Percentiles rank a stretch among this genome's conserved stretches.
phyloP scores from a whole-genome alignment of 495 filamentous ascomycete genomes.

The Ramalina intermedia region DNA sequence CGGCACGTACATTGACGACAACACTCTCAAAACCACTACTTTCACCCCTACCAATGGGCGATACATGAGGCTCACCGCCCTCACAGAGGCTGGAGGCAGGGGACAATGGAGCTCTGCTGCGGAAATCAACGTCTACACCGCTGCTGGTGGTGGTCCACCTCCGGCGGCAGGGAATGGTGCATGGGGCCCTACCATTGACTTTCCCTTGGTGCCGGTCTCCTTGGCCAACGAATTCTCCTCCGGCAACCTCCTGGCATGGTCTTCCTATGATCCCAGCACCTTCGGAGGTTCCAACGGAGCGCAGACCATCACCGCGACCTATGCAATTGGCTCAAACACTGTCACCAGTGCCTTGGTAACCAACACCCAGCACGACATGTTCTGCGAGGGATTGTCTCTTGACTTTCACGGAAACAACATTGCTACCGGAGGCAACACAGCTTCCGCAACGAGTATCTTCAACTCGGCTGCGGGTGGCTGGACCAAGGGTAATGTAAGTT shows the following conservation, averaged over 20 bases:
- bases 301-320: conserved; percentile 32
- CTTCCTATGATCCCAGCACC: conserved; percentile 24
- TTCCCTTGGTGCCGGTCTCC: conserved; percentile 38
- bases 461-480: conserved; percentile 15
- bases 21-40: conserved; percentile 25
- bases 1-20: conserved; percentile 30
- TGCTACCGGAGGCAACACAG: conserved; percentile 37
- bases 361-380: conserved; percentile 45
- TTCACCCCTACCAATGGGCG: conserved; percentile 24
- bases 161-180: conserved; percentile 3
- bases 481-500: not conserved
- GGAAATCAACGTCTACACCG: conserved; percentile 19
- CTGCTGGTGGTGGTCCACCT: conserved; percentile 5
- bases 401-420: conserved; percentile 35
- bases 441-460: conserved; percentile 33
- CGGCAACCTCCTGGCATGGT: conserved; percentile 32
- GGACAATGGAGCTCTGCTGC: conserved; percentile 22
- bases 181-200: conserved; percentile 38
- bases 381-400: conserved; percentile 44
- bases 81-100: conserved; percentile 16
- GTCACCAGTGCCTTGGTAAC: conserved; percentile 25
- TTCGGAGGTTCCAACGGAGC: conserved; percentile 24
- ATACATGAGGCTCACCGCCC: conserved; percentile 29
- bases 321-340: conserved; percentile 20
- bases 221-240: conserved; percentile 21